Base-by-base conservation (phyloP, 305 asterid species). In the Fraxinus velutina region DNA sequence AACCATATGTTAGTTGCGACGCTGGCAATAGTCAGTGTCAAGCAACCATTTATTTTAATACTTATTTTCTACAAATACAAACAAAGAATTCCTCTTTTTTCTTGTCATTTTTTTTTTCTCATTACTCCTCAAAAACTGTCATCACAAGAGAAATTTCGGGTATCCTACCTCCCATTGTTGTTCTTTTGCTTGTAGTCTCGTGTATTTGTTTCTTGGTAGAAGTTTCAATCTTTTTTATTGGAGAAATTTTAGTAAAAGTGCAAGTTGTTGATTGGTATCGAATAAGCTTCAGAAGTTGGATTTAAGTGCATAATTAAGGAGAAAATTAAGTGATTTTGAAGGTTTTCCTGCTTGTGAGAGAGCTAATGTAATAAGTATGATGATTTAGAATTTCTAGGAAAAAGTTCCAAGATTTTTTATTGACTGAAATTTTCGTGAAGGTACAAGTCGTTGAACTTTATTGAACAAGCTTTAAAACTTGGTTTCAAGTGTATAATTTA, bases 11-110 rank as follows among this genome's bases (percentile, higher is more conserved):
- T 47, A 68, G 72, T 64, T 57, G 73, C 79, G 68, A 37, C 50
- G 80, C 80, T 78, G 81, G 81, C 85, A 74, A 76, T 52, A 57
- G 91, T 87, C 88, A 82, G 66, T 82, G 85, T 88, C 89, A 84
- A 73, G 32, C 80, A 37, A 71, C 80, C 87, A 4, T 15, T 75
- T 81, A 80, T 78, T 62, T 82, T 78, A 84, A 78, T 86, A 82
- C 85, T 70, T 70, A 70, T 70, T 70, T 32, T 70, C 24, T 42
- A 71, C 73, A 36, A 83, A 74, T 39, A 79, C 87, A 84, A 87
- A 84, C 84, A 85, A 83, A 83, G 52, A 52, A 73, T 78, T 84
- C 39, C 77, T 42, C 74, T 86, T 71, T 75, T 80, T 78, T 5
- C 6, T 33, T 79, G 86, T 64, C 86, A 32, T 84, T 85, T 88